Conservation (phyloP, 139 green algal species). For the Haematococcus sp. region DNA sequence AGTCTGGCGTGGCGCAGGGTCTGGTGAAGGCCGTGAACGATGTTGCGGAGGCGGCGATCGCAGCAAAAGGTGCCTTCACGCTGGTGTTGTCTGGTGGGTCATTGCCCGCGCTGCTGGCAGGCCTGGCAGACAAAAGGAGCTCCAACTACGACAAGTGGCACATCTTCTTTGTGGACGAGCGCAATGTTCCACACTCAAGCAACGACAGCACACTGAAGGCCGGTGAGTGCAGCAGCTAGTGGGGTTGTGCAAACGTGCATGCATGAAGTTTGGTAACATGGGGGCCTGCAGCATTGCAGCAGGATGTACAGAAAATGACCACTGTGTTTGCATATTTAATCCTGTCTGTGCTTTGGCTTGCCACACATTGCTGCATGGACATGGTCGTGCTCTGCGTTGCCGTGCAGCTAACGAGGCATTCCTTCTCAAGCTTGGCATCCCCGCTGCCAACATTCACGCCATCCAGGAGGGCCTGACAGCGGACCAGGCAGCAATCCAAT, state of each 20-base stretch:
- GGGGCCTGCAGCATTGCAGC: no score
- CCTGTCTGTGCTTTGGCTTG: no score
- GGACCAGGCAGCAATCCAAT: slow-evolving; percentile 53
- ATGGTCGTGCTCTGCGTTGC: no score
- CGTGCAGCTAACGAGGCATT: slow-evolving; percentile 53
- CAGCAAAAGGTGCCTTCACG: slow-evolving; percentile 72
- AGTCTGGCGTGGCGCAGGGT: slow-evolving; percentile 37
- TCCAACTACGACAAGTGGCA: slow-evolving; percentile 76
- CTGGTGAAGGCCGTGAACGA: slow-evolving; percentile 49
- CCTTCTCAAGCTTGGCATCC: slow-evolving; percentile 67
- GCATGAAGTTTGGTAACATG: no score
- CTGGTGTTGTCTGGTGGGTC: slow-evolving; percentile 81
- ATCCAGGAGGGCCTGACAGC: slow-evolving; percentile 11
- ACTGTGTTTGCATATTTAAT: no score
- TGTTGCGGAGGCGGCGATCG: slow-evolving; percentile 60
- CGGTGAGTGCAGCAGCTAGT: slow-evolving; percentile 4
- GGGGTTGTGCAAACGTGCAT: no score
- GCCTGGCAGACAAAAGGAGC: slow-evolving; percentile 42
- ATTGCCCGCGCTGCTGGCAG: slow-evolving; percentile 58
- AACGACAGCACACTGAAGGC: slow-evolving; percentile 80
- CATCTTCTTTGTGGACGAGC: slow-evolving; percentile 83
- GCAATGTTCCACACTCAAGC: slow-evolving; percentile 73
- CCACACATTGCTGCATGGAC: no score
- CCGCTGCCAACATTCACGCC: slow-evolving; percentile 34
- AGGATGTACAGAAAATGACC: no score